Conservation (phyloP, 305 asterid species). For the Rubia tinctorum region DNA sequence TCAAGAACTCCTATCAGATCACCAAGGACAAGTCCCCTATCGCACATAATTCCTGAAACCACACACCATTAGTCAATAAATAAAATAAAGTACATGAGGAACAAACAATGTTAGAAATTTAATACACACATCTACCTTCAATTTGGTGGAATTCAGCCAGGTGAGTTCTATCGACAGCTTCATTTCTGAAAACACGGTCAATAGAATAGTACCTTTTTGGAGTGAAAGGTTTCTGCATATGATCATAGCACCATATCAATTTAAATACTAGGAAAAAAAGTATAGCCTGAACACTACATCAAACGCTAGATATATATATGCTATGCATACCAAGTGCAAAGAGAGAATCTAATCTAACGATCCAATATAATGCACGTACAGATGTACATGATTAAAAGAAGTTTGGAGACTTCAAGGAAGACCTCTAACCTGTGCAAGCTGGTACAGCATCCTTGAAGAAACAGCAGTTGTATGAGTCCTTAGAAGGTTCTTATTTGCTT, state of each 20-base stretch:
- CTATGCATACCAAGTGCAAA: no score
- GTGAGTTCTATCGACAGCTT: slow-evolving; percentile 97
- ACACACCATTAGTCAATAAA: neutral
- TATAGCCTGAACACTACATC: neutral
- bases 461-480: slow-evolving; percentile 99
- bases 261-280: neutral
- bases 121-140: slow-evolving; percentile 3
- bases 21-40: slow-evolving; percentile 89
- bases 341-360: neutral
- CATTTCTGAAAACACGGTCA: slow-evolving; percentile 97
- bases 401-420: slow-evolving; percentile 7
- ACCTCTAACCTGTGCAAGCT: slow-evolving; percentile 48
- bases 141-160: slow-evolving; percentile 96
- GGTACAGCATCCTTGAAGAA: slow-evolving; percentile 89
- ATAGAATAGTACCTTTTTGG: slow-evolving; percentile 90
- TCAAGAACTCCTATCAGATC: slow-evolving; percentile 89
- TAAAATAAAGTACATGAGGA: neutral
- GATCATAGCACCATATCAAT: neutral
- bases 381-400: neutral
- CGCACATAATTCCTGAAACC: slow-evolving; percentile 52
- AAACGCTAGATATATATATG: no score
- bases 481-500: slow-evolving; percentile 90
- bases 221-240: slow-evolving; percentile 48
- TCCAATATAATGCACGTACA: neutral
- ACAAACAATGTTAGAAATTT: neutral